phyloP scores from a whole-genome alignment of 192 early-diverging fungal species.

The Coemansia sp. region DNA sequence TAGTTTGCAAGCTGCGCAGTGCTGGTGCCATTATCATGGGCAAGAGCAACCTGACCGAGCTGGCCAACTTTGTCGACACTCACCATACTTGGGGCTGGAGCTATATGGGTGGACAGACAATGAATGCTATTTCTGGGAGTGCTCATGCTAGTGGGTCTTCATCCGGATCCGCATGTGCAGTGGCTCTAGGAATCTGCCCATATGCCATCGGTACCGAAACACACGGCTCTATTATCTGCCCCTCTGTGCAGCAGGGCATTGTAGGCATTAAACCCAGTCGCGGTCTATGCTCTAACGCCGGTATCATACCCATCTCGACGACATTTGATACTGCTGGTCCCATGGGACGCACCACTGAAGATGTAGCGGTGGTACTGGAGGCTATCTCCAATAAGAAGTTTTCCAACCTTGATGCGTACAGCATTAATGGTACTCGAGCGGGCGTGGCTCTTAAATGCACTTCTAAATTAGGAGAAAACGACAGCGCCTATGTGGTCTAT shows the following conservation, averaged over 20 bases:
- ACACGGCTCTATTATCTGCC: slow-evolving; percentile 3
- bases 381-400: slow-evolving; percentile 2
- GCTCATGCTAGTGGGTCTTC: slow-evolving; percentile 7
- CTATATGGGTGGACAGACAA: slow-evolving; percentile 9
- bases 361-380: slow-evolving; percentile 5
- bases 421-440: slow-evolving; percentile 5
- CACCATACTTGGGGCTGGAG: slow-evolving; percentile 9
- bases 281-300: slow-evolving; percentile 6
- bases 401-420: slow-evolving; percentile 4
- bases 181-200: slow-evolving; percentile 3
- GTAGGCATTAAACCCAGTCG: slow-evolving; percentile 8
- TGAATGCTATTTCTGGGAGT: slow-evolving; percentile 8
- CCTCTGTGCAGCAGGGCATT: slow-evolving; percentile 5
- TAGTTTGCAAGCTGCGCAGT: slow-evolving; percentile 6
- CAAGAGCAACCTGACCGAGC: background rate
- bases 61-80: slow-evolving; percentile 1
- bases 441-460: slow-evolving; percentile 3
- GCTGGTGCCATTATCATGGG: slow-evolving; percentile 7
- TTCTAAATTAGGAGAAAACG: background rate
- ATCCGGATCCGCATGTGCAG: slow-evolving; percentile 10
- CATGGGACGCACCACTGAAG: slow-evolving; percentile 8
- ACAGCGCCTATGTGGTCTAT: slow-evolving; percentile 6
- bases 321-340: slow-evolving; percentile 8
- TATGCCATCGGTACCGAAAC: slow-evolving; percentile 4
- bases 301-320: slow-evolving; percentile 11